phyloP scores from a whole-genome alignment of 2,329 filamentous ascomycete species.

The Hysterium pulicare region DNA sequence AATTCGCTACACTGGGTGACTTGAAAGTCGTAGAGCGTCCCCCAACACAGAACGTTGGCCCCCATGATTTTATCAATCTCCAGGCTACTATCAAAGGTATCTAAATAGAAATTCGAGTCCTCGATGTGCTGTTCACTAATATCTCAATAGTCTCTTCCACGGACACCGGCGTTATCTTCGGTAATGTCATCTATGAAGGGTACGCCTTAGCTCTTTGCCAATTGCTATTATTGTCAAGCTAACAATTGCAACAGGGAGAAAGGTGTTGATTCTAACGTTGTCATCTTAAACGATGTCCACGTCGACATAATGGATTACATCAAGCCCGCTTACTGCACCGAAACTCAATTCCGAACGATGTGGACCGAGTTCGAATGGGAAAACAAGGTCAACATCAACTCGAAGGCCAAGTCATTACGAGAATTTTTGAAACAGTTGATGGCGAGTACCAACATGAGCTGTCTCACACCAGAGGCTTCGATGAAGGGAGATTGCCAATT shows the following conservation, averaged over 20 bases:
- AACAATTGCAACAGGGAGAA: conserved; percentile 75
- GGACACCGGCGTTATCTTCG: conserved; percentile 97
- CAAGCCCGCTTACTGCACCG: conserved; percentile 90
- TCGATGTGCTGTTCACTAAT: no score
- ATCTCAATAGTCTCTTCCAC: conserved; percentile 96
- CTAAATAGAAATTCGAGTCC: no score
- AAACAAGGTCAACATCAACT: conserved; percentile 99
- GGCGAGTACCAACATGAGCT: conserved; percentile 98
- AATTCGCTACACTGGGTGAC: conserved; percentile 97
- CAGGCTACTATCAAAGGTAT: conserved; percentile 98
- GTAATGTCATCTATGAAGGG: conserved; percentile 98
- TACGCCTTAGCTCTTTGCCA: no score
- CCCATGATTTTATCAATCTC: conserved; percentile 96
- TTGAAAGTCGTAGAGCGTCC: conserved; percentile 96
- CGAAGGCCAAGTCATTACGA: conserved; percentile 85
- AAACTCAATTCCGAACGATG: conserved; percentile 99
- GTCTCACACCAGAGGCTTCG: conserved; percentile 91
- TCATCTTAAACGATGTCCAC: conserved; percentile 96
- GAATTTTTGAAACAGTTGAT: conserved; percentile 93
- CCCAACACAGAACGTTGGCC: conserved; percentile 90
- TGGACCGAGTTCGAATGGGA: conserved; percentile 99
- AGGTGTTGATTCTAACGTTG: conserved; percentile 71
- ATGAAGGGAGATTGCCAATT: conserved; percentile 98
- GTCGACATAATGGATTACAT: conserved; percentile 99
- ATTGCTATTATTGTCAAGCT: no score